These are phyloP conservation scores for Diospyros kaki DNA, from an alignment of 148 eudicot species.

Conservation along the genomic window DNA sequence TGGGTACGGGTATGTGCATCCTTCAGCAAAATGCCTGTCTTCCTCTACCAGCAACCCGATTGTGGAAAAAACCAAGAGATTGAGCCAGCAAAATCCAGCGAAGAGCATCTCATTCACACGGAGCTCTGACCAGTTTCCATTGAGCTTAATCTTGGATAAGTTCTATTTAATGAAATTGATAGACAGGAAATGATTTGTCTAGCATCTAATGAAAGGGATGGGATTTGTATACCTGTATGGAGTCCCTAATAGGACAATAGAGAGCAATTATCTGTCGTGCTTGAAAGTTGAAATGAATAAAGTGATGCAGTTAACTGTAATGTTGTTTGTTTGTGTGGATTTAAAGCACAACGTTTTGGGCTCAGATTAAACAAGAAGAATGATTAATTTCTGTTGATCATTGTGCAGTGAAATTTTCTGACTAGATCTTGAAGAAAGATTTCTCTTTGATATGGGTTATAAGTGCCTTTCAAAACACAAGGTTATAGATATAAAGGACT, in stretches of 20 bases:
- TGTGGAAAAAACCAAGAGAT: conserved; percentile 22
- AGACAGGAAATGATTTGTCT: background rate
- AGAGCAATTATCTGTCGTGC: background rate
- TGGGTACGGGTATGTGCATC: conserved; percentile 54
- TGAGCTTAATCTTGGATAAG: background rate
- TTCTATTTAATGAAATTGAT: background rate
- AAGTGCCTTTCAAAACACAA: no score
- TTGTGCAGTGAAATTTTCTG: background rate
- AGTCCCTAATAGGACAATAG: background rate
- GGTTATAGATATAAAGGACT: no score
- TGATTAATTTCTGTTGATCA: background rate
- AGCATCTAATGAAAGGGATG: background rate
- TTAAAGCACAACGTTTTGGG: background rate
- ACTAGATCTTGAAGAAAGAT: no score
- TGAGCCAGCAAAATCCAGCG: conserved; percentile 19
- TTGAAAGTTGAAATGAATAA: background rate
- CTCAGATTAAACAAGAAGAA: background rate
- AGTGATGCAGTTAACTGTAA: background rate
- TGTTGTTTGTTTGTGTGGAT: background rate
- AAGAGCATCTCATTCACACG: conserved; percentile 49
- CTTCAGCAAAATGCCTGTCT: conserved; percentile 78
- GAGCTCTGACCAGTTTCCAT: conserved; percentile 48
- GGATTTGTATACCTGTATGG: background rate
- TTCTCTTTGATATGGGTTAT: no score
- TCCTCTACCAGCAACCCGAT: conserved; percentile 39